Evolutionary conservation across 495 filamentous ascomycete genomes (phyloP).

Genomic region (Penicillium pancosmium): DNA sequence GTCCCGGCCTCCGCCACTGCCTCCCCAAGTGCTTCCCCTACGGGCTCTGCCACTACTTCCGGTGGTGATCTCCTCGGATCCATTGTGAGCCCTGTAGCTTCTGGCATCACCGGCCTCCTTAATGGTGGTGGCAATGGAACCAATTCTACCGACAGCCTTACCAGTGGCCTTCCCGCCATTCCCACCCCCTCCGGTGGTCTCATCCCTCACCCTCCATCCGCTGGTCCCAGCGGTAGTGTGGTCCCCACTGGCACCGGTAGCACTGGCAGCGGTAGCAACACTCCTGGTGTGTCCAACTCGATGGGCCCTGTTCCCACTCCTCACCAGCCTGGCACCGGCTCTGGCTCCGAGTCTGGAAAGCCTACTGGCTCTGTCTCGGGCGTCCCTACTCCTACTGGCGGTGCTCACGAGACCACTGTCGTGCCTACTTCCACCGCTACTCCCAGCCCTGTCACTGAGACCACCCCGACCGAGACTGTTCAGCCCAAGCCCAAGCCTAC

Average conservation of each 20-base stretch:
- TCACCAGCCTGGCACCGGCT: slow-evolving; percentile 14
- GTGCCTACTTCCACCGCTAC: slow-evolving; percentile 23
- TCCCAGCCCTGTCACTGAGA: slow-evolving; percentile 23
- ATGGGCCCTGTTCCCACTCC: slow-evolving; percentile 26
- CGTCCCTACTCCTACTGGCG: slow-evolving; percentile 17
- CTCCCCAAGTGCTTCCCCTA: slow-evolving; percentile 17
- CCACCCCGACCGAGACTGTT: slow-evolving; percentile 19
- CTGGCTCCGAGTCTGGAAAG: slow-evolving; percentile 20
- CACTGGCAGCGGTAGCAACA: slow-evolving; percentile 24
- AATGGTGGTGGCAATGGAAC: slow-evolving; percentile 5
- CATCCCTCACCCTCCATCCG: slow-evolving; percentile 10
- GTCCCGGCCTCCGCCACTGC: slow-evolving; percentile 27
- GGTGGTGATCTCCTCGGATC: slow-evolving; percentile 12
- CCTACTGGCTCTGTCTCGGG: slow-evolving; percentile 9
- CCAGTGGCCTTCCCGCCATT: slow-evolving; percentile 10
- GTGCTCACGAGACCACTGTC: slow-evolving; percentile 13
- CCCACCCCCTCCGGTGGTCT: slow-evolving; percentile 19
- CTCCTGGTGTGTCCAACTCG: slow-evolving; percentile 30
- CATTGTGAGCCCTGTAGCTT: slow-evolving; percentile 10
- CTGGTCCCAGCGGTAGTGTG: slow-evolving; percentile 20
- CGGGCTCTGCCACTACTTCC: slow-evolving; percentile 7
- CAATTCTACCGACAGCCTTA: slow-evolving; percentile 1
- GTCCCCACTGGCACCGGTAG: slow-evolving; percentile 17
- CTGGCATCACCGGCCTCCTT: slow-evolving; percentile 15
- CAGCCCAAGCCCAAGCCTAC: slow-evolving; percentile 2